phyloP scores from a whole-genome alignment of 495 filamentous ascomycete genomes.

The Chaetomium cochliodes region DNA sequence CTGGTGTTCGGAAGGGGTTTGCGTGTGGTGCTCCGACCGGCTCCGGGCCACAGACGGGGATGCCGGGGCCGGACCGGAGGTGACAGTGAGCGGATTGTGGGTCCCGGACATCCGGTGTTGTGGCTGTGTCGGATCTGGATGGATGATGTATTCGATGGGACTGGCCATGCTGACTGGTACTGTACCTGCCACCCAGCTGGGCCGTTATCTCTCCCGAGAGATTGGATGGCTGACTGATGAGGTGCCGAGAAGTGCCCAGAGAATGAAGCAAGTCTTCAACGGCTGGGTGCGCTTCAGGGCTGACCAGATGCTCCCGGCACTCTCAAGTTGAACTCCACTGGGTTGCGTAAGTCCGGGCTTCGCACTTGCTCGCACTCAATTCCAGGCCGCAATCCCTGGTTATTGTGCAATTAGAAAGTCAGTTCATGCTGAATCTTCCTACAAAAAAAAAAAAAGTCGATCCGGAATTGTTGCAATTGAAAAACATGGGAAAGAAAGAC shows the following conservation, averaged over 20 bases:
- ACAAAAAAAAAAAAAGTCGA: background rate
- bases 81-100: conserved; percentile 1
- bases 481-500: background rate
- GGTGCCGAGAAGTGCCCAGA: background rate
- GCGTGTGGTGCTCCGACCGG: background rate
- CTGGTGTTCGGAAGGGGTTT: conserved; percentile 22
- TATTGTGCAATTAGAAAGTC: background rate
- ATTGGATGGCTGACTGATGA: background rate
- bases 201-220: background rate
- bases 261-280: too few species aligned
- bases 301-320: too few species aligned
- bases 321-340: background rate
- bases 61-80: conserved; percentile 5
- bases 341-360: too few species aligned
- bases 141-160: conserved; percentile 32
- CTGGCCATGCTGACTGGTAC: conserved; percentile 26
- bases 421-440: background rate
- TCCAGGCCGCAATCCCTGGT: background rate
- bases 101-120: background rate
- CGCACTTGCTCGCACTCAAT: background rate
- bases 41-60: background rate
- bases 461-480: background rate
- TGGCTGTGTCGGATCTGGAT: conserved; percentile 17
- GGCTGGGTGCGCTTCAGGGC: too few species aligned
- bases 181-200: background rate